Percentiles rank a stretch among this genome's conserved stretches.
These are phyloP conservation scores for Hirschfeldia incana DNA, from an alignment of 345 rosid genomes.

Conservation along the genomic window DNA sequence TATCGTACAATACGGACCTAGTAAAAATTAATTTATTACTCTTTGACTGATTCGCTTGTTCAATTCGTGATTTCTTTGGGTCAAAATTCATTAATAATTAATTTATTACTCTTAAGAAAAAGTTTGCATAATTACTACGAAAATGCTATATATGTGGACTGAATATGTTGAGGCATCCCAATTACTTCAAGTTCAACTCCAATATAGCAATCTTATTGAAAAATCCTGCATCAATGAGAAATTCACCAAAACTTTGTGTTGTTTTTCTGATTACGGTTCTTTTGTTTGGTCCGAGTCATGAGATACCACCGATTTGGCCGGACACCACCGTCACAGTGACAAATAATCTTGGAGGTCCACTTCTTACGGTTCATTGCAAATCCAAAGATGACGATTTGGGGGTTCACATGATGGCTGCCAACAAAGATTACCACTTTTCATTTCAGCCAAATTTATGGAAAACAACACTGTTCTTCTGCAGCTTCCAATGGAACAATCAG, in stretches of 20 bases:
- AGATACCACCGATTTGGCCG: slow-evolving; percentile 1
- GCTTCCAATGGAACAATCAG: slow-evolving; percentile 15
- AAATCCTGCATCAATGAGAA: not conserved
- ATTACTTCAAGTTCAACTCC: not conserved
- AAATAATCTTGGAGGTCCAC: slow-evolving; percentile 8
- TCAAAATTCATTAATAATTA: not conserved
- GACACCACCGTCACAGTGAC: not conserved
- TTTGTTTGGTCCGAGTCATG: slow-evolving; percentile 6
- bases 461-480: slow-evolving; percentile 20
- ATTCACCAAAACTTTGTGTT: not conserved
- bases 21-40: not conserved
- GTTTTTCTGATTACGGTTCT: not conserved
- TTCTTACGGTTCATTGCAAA: slow-evolving; percentile 26
- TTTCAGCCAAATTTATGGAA: slow-evolving; percentile 22
- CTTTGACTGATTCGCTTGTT: not conserved
- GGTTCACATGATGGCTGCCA: not conserved
- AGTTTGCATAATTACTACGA: not conserved
- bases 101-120: not conserved
- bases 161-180: not conserved
- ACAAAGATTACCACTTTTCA: not conserved
- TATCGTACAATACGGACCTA: not conserved
- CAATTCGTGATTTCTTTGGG: not conserved
- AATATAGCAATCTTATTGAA: not conserved
- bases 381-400: slow-evolving; percentile 24
- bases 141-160: not conserved